These are phyloP conservation scores for Verticillium tricorpus DNA, from an alignment of 2,329 filamentous ascomycete genomes.

Conservation along the genomic window DNA sequence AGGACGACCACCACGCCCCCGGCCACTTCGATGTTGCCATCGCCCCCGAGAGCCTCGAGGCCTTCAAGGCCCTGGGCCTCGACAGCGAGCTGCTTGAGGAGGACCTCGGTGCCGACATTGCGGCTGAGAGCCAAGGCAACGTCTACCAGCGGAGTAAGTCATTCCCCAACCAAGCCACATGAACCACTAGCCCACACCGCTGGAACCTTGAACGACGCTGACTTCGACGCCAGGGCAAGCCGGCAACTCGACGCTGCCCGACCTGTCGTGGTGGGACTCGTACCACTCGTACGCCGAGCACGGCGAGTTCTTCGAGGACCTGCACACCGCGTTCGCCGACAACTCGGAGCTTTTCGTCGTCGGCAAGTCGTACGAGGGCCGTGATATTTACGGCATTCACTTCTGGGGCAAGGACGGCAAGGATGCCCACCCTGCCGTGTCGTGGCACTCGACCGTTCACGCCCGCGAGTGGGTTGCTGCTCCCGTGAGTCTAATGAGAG, in stretches of 20 bases:
- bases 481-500: constrained; percentile 44
- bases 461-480: constrained; percentile 50
- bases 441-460: constrained; percentile 47
- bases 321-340: constrained; percentile 34
- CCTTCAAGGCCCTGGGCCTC: constrained; percentile 17
- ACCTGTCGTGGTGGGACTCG: constrained; percentile 40
- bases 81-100: constrained; percentile 15
- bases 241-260: constrained; percentile 21
- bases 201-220: neutral
- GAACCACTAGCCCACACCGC: neutral
- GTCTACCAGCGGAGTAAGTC: neutral
- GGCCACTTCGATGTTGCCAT: constrained; percentile 19
- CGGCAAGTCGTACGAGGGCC: constrained; percentile 39
- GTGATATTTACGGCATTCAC: constrained; percentile 54
- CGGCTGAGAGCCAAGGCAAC: constrained; percentile 10
- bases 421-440: constrained; percentile 40
- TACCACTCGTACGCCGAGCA: constrained; percentile 50
- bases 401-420: constrained; percentile 36
- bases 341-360: constrained; percentile 42
- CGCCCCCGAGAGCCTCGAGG: constrained; percentile 15
- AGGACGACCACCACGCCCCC: constrained; percentile 19
- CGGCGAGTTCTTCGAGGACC: constrained; percentile 35
- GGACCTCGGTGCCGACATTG: constrained; percentile 19
- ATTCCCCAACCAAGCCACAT: neutral
- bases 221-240: neutral